Base-by-base conservation (phyloP, 768 basidiomycete species). In the Xanthoconium stramineum region DNA sequence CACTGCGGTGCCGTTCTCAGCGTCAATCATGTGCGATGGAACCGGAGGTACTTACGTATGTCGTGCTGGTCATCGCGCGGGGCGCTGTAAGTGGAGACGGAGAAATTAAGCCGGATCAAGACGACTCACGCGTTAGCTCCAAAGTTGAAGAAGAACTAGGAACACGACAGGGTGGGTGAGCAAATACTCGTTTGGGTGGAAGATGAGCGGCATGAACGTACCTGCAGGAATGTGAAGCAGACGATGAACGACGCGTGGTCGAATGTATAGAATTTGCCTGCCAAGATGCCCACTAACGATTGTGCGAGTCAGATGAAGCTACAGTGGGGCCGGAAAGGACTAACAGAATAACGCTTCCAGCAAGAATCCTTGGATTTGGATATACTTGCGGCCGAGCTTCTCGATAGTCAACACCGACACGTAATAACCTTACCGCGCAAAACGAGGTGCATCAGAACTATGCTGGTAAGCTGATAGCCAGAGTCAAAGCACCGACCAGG, bases 131-230 rank as follows among this genome's bases (percentile, higher is more conserved):
- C 74, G 65, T 89, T 89, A 4, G 86, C 85, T 19, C 89, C 88
- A 63, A 89, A 91, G 74, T 90, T 89, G 78, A 89, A 89, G 78
- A 89, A 88, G 75, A 88, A 88, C 76, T 84, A 57, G 0, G 45
- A 19, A n/a, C 24, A 15, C 7, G 24, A 39, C 11, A 57, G 30
- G 15, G 49, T n/a, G n/a, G n/a, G n/a, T n/a, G n/a, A n/a, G 33
- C 58, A 9, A 62, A 57, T n/a, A 19, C 9, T 44, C 29, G 6
- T 33, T 19, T 5, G 13, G 8, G 12, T 15, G 19, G 35, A 4
- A 1, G 52, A 13, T n/a, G n/a, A n/a, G n/a, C n/a, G 33, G 13
- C n/a, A 30, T 40, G 32, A 10, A 55, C 64, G 12, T 35, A 80
- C 77, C 71, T 88, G 87, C 24, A 89, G 73, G 61, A 91, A 71